Conservation (phyloP, 73 alveolate species). For the Paraurostyla sp. region DNA sequence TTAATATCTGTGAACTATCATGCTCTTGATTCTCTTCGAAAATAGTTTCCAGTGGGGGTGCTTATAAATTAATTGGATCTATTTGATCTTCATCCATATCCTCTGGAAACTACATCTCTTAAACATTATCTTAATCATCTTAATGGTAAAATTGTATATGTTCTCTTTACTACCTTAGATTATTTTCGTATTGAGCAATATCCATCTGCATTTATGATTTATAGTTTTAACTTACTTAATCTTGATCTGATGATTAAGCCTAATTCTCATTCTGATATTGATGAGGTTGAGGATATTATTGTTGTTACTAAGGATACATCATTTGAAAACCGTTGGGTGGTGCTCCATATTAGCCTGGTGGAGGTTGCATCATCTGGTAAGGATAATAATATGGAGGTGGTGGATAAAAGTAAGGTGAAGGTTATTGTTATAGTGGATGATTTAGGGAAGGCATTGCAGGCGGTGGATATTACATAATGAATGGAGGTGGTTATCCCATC, state of each 20-base stretch:
- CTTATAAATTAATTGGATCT: neutral
- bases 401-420: neutral
- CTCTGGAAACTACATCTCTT: neutral
- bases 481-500: no score
- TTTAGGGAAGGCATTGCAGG: neutral
- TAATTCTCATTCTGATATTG: neutral
- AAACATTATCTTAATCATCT: neutral
- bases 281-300: constrained; percentile 1
- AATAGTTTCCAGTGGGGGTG: constrained; percentile 15
- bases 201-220: neutral
- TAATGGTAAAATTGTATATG: neutral
- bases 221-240: neutral
- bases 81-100: neutral
- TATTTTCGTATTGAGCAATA: neutral
- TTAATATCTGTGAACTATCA: neutral
- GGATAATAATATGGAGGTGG: neutral
- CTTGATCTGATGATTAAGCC: no score
- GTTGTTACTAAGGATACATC: no score
- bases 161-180: neutral
- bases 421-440: neutral
- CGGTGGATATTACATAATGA: constrained; percentile 25
- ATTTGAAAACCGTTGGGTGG: no score
- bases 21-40: constrained; percentile 30
- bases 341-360: neutral
- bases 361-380: neutral